These are phyloP conservation scores for Cronartium ribicola DNA, from an alignment of 1,284 basidiomycete species.

Conservation along the genomic window DNA sequence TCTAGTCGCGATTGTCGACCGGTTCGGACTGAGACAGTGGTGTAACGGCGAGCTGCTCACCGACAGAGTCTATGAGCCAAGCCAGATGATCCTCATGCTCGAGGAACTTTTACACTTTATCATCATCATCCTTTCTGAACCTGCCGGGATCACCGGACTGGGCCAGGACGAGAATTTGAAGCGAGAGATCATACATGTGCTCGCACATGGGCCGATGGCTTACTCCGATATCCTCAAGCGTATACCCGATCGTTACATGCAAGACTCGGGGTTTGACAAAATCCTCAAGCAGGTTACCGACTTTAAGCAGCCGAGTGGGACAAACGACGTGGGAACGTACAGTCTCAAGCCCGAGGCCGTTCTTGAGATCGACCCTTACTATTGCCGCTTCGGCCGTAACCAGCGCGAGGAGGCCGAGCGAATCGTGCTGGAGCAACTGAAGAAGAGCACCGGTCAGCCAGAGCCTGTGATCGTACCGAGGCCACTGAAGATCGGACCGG, in stretches of 20 bases:
- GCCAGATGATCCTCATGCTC: slow-evolving; percentile 74
- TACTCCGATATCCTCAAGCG: slow-evolving; percentile 90
- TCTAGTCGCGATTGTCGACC: slow-evolving; percentile 79
- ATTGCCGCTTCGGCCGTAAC: slow-evolving; percentile 92
- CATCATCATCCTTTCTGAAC: slow-evolving; percentile 80
- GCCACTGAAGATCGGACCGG: slow-evolving; percentile 61
- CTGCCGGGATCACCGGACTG: slow-evolving; percentile 69
- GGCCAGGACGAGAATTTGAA: slow-evolving; percentile 65
- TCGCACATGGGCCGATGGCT: slow-evolving; percentile 79
- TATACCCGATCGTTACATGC: slow-evolving; percentile 81
- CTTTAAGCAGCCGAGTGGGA: slow-evolving; percentile 75
- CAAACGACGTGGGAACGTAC: slow-evolving; percentile 76
- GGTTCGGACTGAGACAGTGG: slow-evolving; percentile 75
- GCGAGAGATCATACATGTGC: slow-evolving; percentile 82
- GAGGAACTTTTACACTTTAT: slow-evolving; percentile 88
- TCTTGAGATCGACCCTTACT: slow-evolving; percentile 89
- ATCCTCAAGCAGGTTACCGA: slow-evolving; percentile 73
- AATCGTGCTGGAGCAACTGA: slow-evolving; percentile 65
- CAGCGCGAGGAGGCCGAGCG: slow-evolving; percentile 89
- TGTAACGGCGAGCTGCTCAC: slow-evolving; percentile 64
- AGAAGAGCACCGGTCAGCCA: slow-evolving; percentile 57
- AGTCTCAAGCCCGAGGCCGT: slow-evolving; percentile 77
- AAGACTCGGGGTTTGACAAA: slow-evolving; percentile 77
- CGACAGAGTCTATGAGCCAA: slow-evolving; percentile 64
- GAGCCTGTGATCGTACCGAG: slow-evolving; percentile 73